phyloP scores from a whole-genome alignment of 2,329 filamentous ascomycete species.

The Thielaviopsis cerberus region DNA sequence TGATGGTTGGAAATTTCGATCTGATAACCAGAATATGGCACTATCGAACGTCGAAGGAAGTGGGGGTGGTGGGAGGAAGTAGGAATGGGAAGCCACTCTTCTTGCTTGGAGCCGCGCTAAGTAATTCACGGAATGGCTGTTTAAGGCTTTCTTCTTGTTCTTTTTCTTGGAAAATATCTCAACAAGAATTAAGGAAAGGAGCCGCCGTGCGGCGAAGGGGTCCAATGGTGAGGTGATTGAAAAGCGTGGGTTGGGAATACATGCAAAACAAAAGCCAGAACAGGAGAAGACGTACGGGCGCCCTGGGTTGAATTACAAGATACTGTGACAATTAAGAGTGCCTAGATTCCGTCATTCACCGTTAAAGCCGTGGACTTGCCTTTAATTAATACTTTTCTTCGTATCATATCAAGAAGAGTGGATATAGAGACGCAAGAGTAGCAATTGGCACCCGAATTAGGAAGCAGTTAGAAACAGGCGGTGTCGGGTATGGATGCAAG shows the following conservation, averaged over 20 bases:
- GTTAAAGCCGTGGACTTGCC: no score
- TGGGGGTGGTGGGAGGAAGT: background rate
- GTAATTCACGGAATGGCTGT: no score
- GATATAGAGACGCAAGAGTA: background rate
- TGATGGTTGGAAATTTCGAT: slow-evolving; percentile 6
- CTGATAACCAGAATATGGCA: slow-evolving; percentile 4
- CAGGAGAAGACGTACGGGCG: background rate
- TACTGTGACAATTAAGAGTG: background rate
- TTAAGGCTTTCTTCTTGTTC: no score
- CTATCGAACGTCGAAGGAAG: background rate
- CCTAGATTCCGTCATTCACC: background rate
- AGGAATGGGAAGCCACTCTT: no score
- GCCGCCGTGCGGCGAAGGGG: no score
- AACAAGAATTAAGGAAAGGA: no score
- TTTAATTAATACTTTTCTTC: background rate
- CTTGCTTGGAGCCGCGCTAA: no score
- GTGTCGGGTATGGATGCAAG: background rate
- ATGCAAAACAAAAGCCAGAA: background rate
- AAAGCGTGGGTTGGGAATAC: no score
- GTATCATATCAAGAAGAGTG: background rate
- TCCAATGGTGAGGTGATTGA: no score
- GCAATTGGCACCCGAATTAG: background rate
- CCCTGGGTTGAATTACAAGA: background rate
- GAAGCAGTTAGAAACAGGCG: background rate
- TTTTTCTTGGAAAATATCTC: no score